phyloP scores from a whole-genome alignment of 1,284 basidiomycete species.

The Cystobasidium slooffiae region DNA sequence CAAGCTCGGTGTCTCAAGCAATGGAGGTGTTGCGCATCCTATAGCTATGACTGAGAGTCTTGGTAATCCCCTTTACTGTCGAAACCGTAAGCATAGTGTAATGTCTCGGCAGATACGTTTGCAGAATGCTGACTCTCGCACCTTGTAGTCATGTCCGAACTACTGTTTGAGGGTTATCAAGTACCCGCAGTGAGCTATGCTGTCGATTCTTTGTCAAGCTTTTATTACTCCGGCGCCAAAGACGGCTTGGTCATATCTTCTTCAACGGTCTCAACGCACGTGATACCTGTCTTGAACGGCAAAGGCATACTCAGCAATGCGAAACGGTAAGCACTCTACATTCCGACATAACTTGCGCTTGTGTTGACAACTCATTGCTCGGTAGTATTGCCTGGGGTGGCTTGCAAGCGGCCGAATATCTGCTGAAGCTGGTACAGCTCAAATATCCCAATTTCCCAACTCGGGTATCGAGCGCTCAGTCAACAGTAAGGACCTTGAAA shows the following conservation, averaged over 20 bases:
- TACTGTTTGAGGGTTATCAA: constrained; percentile 92
- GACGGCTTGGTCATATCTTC: constrained; percentile 84
- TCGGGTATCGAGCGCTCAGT: constrained; percentile 62
- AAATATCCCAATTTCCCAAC: constrained; percentile 89
- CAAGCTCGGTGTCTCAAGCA: constrained; percentile 71
- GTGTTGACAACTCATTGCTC: neutral
- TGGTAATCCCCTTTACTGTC: constrained; percentile 84
- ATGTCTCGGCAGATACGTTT: neutral
- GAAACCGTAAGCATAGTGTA: constrained; percentile 57
- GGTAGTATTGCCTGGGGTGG: constrained; percentile 90
- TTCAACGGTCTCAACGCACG: constrained; percentile 80
- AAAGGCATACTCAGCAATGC: constrained; percentile 78
- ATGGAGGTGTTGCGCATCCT: constrained; percentile 77
- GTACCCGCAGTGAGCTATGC: constrained; percentile 87
- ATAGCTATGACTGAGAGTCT: constrained; percentile 93
- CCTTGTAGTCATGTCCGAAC: constrained; percentile 81
- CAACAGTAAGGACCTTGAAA: constrained; percentile 57
- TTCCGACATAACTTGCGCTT: neutral
- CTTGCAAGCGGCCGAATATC: constrained; percentile 83
- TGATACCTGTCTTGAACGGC: constrained; percentile 81
- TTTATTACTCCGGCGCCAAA: constrained; percentile 68
- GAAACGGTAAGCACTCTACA: constrained; percentile 67
- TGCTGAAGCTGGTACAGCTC: constrained; percentile 88
- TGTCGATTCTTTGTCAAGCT: constrained; percentile 90
- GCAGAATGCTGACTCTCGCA: neutral